phyloP scores from a whole-genome alignment of 2,329 filamentous ascomycete species.

The Fusarium albosuccineum region DNA sequence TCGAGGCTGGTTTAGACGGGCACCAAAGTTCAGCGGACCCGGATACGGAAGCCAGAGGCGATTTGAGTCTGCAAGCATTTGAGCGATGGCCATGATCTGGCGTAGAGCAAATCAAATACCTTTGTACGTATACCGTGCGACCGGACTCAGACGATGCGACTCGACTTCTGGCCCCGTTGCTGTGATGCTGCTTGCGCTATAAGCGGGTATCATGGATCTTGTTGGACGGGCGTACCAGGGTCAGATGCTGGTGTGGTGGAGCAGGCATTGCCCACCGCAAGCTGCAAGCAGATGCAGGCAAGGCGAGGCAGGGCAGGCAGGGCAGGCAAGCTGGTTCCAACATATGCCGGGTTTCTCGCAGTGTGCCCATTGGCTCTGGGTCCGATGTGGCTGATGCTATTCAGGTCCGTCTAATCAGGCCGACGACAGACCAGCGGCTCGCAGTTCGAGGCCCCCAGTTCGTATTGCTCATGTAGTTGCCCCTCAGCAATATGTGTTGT shows the following conservation, averaged over 20 bases:
- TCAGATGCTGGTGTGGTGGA: slow-evolving; percentile 31
- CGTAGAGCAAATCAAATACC: slow-evolving; percentile 36
- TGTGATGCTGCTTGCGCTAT: slow-evolving; percentile 21
- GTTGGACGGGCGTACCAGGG: not conserved
- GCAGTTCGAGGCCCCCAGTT: slow-evolving; percentile 14
- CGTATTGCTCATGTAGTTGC: slow-evolving; percentile 16
- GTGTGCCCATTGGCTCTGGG: slow-evolving; percentile 19
- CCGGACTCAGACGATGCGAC: slow-evolving; percentile 13
- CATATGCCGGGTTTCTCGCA: slow-evolving; percentile 15
- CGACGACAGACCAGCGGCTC: slow-evolving; percentile 11
- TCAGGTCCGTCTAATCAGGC: slow-evolving; percentile 26
- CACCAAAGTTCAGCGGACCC: slow-evolving; percentile 33
- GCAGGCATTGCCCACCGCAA: slow-evolving; percentile 14
- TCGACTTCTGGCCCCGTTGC: slow-evolving; percentile 11
- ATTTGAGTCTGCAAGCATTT: slow-evolving; percentile 36
- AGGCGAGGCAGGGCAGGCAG: too few relatives aligned
- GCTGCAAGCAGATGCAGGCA: slow-evolving; percentile 32
- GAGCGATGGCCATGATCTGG: slow-evolving; percentile 4
- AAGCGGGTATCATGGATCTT: slow-evolving; percentile 22
- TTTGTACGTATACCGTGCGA: slow-evolving; percentile 28
- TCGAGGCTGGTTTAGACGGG: slow-evolving; percentile 34
- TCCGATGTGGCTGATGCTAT: slow-evolving; percentile 28
- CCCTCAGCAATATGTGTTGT: slow-evolving; percentile 17
- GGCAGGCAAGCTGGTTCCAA: slow-evolving; percentile 12
- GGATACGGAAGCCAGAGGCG: slow-evolving; percentile 33